Evolutionary conservation across 805 yeast genomes (phyloP).

Genomic region (Lachancea waltii): DNA sequence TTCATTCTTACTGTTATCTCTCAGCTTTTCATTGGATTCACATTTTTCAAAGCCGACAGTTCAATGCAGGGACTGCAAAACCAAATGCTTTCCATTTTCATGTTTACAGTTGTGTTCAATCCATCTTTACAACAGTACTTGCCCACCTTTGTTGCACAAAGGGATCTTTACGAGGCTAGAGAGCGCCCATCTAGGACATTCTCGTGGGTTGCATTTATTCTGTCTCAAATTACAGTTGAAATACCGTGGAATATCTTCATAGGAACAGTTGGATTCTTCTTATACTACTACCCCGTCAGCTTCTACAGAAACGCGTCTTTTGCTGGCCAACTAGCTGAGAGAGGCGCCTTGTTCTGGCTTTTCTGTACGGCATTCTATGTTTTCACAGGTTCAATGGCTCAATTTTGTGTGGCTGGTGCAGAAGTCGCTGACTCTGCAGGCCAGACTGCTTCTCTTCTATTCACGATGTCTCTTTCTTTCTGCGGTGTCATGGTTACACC

Average conservation of each 20-base stretch:
- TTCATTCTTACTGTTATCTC: slow-evolving; percentile 45
- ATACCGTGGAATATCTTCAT: slow-evolving; percentile 55
- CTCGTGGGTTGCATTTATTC: slow-evolving; percentile 56
- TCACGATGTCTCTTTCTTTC: slow-evolving; percentile 59
- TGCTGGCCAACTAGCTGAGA: slow-evolving; percentile 40
- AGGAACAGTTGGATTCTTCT: slow-evolving; percentile 58
- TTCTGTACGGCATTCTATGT: slow-evolving; percentile 42
- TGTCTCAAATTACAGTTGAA: slow-evolving; percentile 59
- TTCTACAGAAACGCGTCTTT: slow-evolving; percentile 54
- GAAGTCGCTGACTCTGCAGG: slow-evolving; percentile 60
- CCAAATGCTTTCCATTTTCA: slow-evolving; percentile 72
- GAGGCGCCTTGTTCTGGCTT: slow-evolving; percentile 56
- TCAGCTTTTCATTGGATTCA: slow-evolving; percentile 65
- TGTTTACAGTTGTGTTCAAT: slow-evolving; percentile 52
- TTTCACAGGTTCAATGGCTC: slow-evolving; percentile 53
- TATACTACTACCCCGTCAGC: slow-evolving; percentile 70
- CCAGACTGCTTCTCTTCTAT: slow-evolving; percentile 48
- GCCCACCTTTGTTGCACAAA: slow-evolving; percentile 54
- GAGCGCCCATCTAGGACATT: slow-evolving; percentile 70
- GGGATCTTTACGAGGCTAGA: slow-evolving; percentile 64
- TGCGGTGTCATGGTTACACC: slow-evolving; percentile 70
- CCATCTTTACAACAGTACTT: slow-evolving; percentile 57
- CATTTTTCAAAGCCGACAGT: slow-evolving; percentile 61
- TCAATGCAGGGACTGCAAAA: slow-evolving; percentile 70
- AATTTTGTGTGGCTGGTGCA: slow-evolving; percentile 50